These are phyloP conservation scores for Tylopilus plumbeoviolaceoides DNA, from an alignment of 768 basidiomycete species.

Conservation along the genomic window DNA sequence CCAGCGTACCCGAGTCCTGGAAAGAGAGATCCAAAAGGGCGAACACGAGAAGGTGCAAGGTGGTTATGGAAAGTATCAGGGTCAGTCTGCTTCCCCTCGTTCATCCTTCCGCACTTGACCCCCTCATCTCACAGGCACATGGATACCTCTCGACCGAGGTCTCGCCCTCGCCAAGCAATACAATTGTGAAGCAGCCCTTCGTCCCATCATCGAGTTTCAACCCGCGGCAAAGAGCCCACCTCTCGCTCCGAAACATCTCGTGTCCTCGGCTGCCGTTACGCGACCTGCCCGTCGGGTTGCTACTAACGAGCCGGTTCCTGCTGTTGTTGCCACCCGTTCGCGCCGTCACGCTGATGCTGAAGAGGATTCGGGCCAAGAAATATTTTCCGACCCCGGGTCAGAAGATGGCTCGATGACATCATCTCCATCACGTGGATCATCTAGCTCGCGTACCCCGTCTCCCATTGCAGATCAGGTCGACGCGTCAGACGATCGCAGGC, in stretches of 20 bases:
- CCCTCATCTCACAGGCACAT: conserved; percentile 67
- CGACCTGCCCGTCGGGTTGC: conserved; percentile 27
- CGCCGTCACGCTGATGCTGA: conserved; percentile 47
- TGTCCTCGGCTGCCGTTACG: conserved; percentile 54
- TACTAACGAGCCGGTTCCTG: conserved; percentile 13
- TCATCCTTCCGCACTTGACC: not conserved
- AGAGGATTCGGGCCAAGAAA: conserved; percentile 61
- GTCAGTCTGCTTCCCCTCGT: conserved; percentile 41
- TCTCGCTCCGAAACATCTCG: conserved; percentile 93
- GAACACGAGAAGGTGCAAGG: conserved; percentile 99
- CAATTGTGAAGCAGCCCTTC: conserved; percentile 80
- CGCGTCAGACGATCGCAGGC: conserved; percentile 24
- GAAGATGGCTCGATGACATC: conserved; percentile 89
- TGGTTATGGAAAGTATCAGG: conserved; percentile 99
- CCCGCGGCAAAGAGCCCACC: conserved; percentile 90
- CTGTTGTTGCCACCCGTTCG: conserved; percentile 50
- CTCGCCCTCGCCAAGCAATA: conserved; percentile 86
- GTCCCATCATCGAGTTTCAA: conserved; percentile 92
- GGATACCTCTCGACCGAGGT: conserved; percentile 95
- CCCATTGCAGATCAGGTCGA: conserved; percentile 53
- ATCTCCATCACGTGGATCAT: conserved; percentile 81
- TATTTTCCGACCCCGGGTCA: conserved; percentile 66
- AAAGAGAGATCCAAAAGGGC: conserved; percentile 97
- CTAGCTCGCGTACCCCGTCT: conserved; percentile 91
- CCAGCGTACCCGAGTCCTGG: conserved; percentile 93